Evolutionary conservation across 2,329 filamentous ascomycete genomes (phyloP).

Genomic region (Spiromastix sp.): DNA sequence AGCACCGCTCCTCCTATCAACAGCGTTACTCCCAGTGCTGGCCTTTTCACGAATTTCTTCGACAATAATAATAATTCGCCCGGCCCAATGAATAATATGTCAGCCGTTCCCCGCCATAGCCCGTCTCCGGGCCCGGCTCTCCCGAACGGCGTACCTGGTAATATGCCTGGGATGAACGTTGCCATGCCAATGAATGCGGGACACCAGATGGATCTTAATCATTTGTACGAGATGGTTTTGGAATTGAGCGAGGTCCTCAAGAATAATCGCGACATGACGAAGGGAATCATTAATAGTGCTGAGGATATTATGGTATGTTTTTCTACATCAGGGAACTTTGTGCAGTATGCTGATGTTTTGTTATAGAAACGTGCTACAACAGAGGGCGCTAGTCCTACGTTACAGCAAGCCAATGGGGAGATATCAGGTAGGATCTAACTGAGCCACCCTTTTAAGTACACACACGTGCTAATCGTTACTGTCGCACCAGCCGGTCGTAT

Average conservation of each 20-base stretch:
- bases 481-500: conserved; percentile 36
- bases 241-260: conserved; percentile 40
- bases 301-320: conserved; percentile 38
- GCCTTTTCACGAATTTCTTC: conserved; percentile 23
- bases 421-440: conserved; percentile 25
- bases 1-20: conserved; percentile 8
- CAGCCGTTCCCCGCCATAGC: conserved; percentile 22
- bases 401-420: conserved; percentile 36
- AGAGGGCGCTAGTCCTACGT: conserved; percentile 27
- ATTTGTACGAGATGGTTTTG: conserved; percentile 40
- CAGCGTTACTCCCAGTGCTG: conserved; percentile 16
- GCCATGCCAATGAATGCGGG: conserved; percentile 37
- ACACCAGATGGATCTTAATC: conserved; percentile 42
- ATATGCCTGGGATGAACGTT: conserved; percentile 22
- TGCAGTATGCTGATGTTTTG: conserved; percentile 7
- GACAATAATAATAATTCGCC: conserved; percentile 21
- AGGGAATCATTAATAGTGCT: conserved; percentile 38
- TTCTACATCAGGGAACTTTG: not conserved
- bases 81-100: conserved; percentile 19
- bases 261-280: conserved; percentile 40
- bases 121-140: conserved; percentile 18
- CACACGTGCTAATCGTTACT: not conserved
- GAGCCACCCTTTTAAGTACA: not conserved
- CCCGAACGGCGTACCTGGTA: conserved; percentile 6
- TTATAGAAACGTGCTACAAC: conserved; percentile 32